These are phyloP conservation scores for Globisporangium parvum DNA, from an alignment of 352 stramenopile species.

Conservation along the genomic window DNA sequence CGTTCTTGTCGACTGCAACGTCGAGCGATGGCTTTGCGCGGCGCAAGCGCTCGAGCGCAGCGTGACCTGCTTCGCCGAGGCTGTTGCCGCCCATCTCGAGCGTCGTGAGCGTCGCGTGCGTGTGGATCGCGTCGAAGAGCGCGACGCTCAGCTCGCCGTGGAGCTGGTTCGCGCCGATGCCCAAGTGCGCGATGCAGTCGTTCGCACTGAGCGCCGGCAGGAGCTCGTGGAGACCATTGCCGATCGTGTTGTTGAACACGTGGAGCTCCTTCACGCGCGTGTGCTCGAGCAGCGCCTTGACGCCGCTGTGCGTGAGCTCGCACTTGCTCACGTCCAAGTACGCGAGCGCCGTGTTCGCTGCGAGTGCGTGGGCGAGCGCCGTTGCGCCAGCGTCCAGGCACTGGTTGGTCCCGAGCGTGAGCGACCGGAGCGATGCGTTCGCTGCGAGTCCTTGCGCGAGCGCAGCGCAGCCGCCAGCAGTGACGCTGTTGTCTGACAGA, in stretches of 20 bases:
- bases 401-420: slow-evolving; percentile 62
- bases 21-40: slow-evolving; percentile 51
- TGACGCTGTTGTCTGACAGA: slow-evolving; percentile 66
- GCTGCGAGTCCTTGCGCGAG: slow-evolving; percentile 35
- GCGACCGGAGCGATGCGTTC: slow-evolving; percentile 38
- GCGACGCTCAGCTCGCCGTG: slow-evolving; percentile 50
- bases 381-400: slow-evolving; percentile 41
- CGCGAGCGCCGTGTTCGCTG: slow-evolving; percentile 30
- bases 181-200: slow-evolving; percentile 47
- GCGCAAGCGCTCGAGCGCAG: slow-evolving; percentile 55
- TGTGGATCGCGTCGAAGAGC: slow-evolving; percentile 62
- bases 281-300: slow-evolving; percentile 39
- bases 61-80: slow-evolving; percentile 55
- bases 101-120: slow-evolving; percentile 60
- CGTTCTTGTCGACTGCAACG: slow-evolving; percentile 78
- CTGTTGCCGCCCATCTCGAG: slow-evolving; percentile 84
- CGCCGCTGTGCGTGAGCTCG: slow-evolving; percentile 36
- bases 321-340: slow-evolving; percentile 74
- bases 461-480: slow-evolving; percentile 19
- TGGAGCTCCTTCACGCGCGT: slow-evolving; percentile 49
- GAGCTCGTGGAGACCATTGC: slow-evolving; percentile 36
- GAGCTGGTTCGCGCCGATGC: slow-evolving; percentile 64
- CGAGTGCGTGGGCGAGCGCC: slow-evolving; percentile 29
- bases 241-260: slow-evolving; percentile 76
- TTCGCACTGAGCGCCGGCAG: slow-evolving; percentile 49